These are phyloP conservation scores for Coemansia sp. DNA, from an alignment of 192 early-diverging fungal species.

Conservation along the genomic window DNA sequence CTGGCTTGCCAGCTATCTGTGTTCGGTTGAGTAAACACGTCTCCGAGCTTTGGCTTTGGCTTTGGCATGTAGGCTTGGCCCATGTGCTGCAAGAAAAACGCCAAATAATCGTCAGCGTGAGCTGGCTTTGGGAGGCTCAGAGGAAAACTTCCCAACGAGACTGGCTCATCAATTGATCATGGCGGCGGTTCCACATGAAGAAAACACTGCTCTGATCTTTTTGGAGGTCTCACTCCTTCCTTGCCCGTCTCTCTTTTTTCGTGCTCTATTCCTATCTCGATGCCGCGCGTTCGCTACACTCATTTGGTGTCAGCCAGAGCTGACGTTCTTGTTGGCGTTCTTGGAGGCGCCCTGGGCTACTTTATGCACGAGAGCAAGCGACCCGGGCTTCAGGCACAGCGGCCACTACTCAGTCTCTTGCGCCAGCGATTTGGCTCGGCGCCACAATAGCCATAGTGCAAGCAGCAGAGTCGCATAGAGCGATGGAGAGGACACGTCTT, in stretches of 20 bases:
- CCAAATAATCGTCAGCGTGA: too few species aligned
- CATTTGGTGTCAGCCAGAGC: slow-evolving; percentile 43
- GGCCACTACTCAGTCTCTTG: slow-evolving; percentile 25
- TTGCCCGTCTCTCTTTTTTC: background rate
- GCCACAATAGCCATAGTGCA: background rate
- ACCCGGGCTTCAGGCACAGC: slow-evolving; percentile 18
- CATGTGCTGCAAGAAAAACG: too few species aligned
- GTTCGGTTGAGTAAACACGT: too few species aligned
- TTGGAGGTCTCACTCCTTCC: background rate
- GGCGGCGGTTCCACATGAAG: too few species aligned
- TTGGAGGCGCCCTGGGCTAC: slow-evolving; percentile 41
- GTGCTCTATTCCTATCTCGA: background rate
- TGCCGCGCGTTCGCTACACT: slow-evolving; percentile 35
- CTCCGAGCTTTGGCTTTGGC: too few species aligned
- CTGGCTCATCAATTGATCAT: too few species aligned
- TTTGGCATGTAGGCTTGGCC: too few species aligned
- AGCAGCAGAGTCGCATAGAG: background rate
- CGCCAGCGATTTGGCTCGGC: slow-evolving; percentile 17
- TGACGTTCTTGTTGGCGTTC: slow-evolving; percentile 28
- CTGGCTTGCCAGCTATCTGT: too few species aligned
- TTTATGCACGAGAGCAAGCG: slow-evolving; percentile 47
- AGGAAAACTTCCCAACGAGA: too few species aligned
- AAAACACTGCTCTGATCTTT: background rate
- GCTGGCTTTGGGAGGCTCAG: too few species aligned
- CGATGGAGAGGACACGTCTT: background rate